Evolutionary conservation across 345 rosid genomes (phyloP).

Genomic region (Bretschneidera sinensis): DNA sequence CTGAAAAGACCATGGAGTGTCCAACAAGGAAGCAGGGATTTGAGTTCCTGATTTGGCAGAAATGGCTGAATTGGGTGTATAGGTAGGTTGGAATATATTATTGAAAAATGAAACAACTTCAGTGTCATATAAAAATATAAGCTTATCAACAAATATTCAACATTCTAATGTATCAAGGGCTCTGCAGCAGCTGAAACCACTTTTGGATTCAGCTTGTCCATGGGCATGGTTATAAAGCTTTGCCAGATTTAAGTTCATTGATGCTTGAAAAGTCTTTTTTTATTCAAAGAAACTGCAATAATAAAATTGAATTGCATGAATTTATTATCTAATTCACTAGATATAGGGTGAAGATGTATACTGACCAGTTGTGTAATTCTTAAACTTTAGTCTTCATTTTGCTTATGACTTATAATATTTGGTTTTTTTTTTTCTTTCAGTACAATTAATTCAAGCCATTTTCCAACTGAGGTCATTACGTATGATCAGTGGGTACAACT

Average conservation of each 20-base stretch:
- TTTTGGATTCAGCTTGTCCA: background rate
- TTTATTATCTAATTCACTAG: background rate
- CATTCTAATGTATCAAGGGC: no score
- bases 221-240: background rate
- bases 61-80: no score
- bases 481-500: constrained; percentile 67
- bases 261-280: background rate
- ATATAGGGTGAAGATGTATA: no score
- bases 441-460: constrained; percentile 36
- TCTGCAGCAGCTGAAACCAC: background rate
- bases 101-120: no score
- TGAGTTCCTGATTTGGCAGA: background rate
- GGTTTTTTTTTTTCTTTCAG: constrained; percentile 32
- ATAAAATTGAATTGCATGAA: background rate
- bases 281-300: background rate
- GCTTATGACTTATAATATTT: background rate
- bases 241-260: background rate
- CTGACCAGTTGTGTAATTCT: background rate
- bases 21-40: background rate
- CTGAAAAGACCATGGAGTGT: background rate
- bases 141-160: no score
- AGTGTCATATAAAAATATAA: no score
- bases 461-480: constrained; percentile 70
- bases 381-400: background rate
- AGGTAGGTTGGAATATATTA: background rate